These are phyloP conservation scores for Lolium perenne DNA, from an alignment of 176 grass and related monocot genomes.

Conservation along the genomic window DNA sequence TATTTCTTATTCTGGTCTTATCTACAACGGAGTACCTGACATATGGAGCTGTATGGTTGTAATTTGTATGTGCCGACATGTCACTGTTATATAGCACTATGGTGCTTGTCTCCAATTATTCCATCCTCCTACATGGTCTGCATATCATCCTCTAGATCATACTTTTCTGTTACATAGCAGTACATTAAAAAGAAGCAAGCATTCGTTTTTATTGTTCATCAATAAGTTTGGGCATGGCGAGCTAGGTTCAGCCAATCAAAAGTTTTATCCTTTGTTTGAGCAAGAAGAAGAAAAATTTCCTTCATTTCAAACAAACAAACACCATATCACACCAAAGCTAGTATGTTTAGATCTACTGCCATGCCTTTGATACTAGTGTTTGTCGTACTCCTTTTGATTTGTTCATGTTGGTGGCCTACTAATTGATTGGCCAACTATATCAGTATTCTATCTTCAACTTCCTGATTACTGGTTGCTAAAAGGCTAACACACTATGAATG, in stretches of 20 bases:
- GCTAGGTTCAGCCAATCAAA: conserved; percentile 27
- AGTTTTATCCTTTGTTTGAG: conserved; percentile 35
- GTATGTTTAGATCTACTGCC: not conserved
- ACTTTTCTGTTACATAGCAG: not conserved
- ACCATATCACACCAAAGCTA: not conserved
- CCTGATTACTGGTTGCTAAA: conserved; percentile 34
- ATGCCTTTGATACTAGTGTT: conserved; percentile 5
- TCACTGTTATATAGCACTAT: conserved; percentile 14
- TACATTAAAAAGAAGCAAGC: conserved; percentile 26
- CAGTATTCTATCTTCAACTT: conserved; percentile 44
- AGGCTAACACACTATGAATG: conserved; percentile 25
- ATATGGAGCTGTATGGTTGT: conserved; percentile 28
- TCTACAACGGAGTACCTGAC: not conserved
- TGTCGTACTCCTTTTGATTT: conserved; percentile 2
- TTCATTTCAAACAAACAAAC: not conserved
- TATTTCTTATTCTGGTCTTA: conserved; percentile 36
- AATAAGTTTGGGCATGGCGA: conserved; percentile 10
- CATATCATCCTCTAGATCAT: conserved; percentile 1
- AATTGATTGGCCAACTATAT: conserved; percentile 58
- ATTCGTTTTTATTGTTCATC: not conserved
- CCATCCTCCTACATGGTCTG: not conserved
- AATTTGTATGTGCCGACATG: conserved; percentile 36
- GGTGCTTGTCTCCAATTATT: conserved; percentile 19
- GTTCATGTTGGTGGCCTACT: conserved; percentile 47
- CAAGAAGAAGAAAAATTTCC: not conserved